Evolutionary conservation across 495 filamentous ascomycete species (phyloP), one percentile per base, ranked within the genome.

Genomic region (Tuber borchii): DNA sequence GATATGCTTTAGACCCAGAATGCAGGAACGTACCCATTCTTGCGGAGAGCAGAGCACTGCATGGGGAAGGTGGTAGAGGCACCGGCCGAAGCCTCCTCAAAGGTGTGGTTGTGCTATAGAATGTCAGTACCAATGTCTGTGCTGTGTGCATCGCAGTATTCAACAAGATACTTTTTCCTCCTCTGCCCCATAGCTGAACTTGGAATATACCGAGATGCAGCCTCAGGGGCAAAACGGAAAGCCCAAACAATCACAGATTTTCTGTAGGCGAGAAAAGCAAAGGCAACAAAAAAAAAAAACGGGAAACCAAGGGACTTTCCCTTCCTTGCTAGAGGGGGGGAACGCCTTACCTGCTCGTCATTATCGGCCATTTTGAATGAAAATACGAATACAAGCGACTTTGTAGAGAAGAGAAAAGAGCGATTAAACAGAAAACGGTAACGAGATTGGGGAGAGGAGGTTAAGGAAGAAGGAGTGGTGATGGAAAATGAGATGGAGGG

Each of bases 21-120:
- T 45, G 78, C 69, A 69, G 69, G 70, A 45, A 76, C 82, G 87
- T 90, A 90, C 81, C 95, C 95, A 90, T 95, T 95, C 94, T 99
- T 98, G 83, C 95, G 90, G 88, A 99, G 90, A 81, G 95, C 95
- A 86, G 95, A 99, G 87, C 95, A 99, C 88, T 99, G 95, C 93
- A 96, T 95, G 81, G 95, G 95, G 88, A 84, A 97, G 84, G 95
- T 99, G 85, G 87, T 83, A 75, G 96, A 98, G 78, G 95, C 94
- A 86, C 95, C 95, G 83, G 96, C 93, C 87, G 96, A 93, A 87
- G 90, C 92, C 86, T 89, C 89, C 81, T 96, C 93, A 88, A 98
- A 97, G 84, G 90, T 92, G 85, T 93, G 88, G 83, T 97, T 91
- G 88, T 97, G 93, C 92, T 95, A 82, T 81, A 76, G 42, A 73